Conservation (phyloP, 106 monocot species). For the Phalaenopsis equestris region DNA sequence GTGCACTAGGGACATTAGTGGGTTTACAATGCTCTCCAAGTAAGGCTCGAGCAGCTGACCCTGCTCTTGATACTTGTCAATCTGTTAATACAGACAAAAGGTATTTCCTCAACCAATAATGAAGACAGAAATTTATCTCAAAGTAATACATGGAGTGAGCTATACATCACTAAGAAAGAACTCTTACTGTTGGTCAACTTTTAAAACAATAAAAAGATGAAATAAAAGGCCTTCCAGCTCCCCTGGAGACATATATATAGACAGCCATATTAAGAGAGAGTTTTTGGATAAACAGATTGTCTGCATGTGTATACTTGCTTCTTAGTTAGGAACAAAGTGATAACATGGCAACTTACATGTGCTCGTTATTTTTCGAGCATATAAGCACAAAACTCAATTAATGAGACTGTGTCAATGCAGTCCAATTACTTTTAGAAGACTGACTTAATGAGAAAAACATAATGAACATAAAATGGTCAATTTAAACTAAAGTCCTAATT, state of each 20-base stretch:
- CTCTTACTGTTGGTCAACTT: background rate
- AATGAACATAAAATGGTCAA: background rate
- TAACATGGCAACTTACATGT: background rate
- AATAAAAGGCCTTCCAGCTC: background rate
- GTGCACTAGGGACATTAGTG: conserved; percentile 70
- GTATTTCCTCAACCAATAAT: background rate
- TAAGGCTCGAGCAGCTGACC: conserved; percentile 95
- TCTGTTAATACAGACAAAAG: conserved; percentile 25
- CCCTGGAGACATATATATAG: background rate
- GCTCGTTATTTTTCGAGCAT: background rate
- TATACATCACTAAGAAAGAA: background rate
- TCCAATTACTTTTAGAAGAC: background rate
- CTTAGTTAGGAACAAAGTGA: background rate
- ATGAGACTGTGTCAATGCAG: background rate
- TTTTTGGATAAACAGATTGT: background rate
- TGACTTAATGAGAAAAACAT: background rate
- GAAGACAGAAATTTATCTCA: background rate
- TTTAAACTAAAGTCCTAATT: background rate
- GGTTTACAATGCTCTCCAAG: conserved; percentile 69
- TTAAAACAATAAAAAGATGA: background rate
- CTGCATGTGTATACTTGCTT: background rate
- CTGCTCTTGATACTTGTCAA: conserved; percentile 97
- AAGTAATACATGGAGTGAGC: background rate
- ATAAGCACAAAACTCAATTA: background rate
- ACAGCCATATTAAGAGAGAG: background rate